A percentile compares a stretch with the other conserved stretches of the same genome.
These are phyloP conservation scores for Globisporangium polare DNA, from an alignment of 352 stramenopile species.

Conservation along the genomic window DNA sequence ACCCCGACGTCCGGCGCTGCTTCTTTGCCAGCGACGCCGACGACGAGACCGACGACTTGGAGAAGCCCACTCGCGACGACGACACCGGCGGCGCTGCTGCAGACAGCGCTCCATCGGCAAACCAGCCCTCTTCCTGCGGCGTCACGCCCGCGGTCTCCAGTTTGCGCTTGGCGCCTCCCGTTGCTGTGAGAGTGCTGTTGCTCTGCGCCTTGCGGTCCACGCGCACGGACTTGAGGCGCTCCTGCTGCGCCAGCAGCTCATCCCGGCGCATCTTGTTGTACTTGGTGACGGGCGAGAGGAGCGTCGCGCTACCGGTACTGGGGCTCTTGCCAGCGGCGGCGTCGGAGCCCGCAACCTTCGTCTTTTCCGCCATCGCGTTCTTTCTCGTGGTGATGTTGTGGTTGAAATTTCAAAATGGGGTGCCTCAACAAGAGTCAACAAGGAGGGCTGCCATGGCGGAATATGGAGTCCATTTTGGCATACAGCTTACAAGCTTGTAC, in stretches of 20 bases:
- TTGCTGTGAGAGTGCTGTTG: slow-evolving; percentile 6
- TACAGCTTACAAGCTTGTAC: no score
- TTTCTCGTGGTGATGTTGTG: not conserved
- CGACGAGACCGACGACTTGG: slow-evolving; percentile 5
- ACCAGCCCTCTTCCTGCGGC: not conserved
- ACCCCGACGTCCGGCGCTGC: slow-evolving; percentile 4
- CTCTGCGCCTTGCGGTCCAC: slow-evolving; percentile 2
- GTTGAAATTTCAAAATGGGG: slow-evolving; percentile 6
- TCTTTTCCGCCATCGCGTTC: not conserved
- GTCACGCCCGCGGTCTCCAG: slow-evolving; percentile 8
- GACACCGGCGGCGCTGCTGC: not conserved
- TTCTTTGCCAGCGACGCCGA: slow-evolving; percentile 13
- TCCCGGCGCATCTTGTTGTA: slow-evolving; percentile 22
- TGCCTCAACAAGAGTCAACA: no score
- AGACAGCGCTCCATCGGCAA: slow-evolving; percentile 9
- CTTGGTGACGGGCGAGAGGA: slow-evolving; percentile 34
- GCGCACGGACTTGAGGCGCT: slow-evolving; percentile 24
- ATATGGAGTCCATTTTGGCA: no score
- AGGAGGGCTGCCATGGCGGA: not conserved
- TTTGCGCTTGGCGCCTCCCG: slow-evolving; percentile 24
- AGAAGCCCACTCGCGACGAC: not conserved
- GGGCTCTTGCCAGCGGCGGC: not conserved
- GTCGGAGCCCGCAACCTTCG: not conserved
- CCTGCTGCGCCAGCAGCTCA: slow-evolving; percentile 22
- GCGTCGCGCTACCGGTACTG: not conserved